Evolutionary conservation across 768 basidiomycete species (phyloP), one percentile per base, ranked within the genome.

Genomic region (Amanita rimosa): DNA sequence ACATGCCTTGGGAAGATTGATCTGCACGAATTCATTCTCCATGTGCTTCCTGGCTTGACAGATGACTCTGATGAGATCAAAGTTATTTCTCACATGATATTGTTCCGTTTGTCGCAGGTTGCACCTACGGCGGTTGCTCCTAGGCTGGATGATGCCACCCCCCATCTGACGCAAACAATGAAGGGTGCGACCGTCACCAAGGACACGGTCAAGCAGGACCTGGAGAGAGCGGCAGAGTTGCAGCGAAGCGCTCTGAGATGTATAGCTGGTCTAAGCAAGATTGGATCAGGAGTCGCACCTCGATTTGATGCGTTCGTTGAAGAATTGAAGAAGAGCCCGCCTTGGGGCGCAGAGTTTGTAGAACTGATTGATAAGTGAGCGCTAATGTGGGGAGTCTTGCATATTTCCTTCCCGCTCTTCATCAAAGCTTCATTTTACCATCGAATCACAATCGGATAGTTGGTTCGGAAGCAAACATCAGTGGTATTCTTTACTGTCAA

Each of bases 51-150:
- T 1, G 94, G 91, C 1, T 77, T 98, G 10, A 70, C 75, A 2
- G 96, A 99, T 62, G 83, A 85, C 48, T 88, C 88, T 4, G 93
- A 98, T 62, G 96, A 98, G 62, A 89, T 99, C 71, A 97, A 97
- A 65, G 91, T 97, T 40, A 79, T 97, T 51, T 92, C 84, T 46
- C 90, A 95, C 64, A 89, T 99, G 79, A 86, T 95, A 71, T 75
- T 98, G 34, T 89, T 91, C 72, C 83, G 93, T 8, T 78, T 98
- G 13, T 80, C 91, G 6, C 84, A 87, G 56, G 76, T 93, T 13
- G 85, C 91, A 2, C 90, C 90, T 11, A 80, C 85, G 0, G 81
- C 86, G 27, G 81, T 97, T 21, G 74, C 85, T 1, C 85, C 85
- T 54, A 77, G 86, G 21, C 72, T 98, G 50, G 90, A 93, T 55